Evolutionary conservation across 1,139 yeast genomes (phyloP).

Genomic region (Saccharomyces hybrid): DNA sequence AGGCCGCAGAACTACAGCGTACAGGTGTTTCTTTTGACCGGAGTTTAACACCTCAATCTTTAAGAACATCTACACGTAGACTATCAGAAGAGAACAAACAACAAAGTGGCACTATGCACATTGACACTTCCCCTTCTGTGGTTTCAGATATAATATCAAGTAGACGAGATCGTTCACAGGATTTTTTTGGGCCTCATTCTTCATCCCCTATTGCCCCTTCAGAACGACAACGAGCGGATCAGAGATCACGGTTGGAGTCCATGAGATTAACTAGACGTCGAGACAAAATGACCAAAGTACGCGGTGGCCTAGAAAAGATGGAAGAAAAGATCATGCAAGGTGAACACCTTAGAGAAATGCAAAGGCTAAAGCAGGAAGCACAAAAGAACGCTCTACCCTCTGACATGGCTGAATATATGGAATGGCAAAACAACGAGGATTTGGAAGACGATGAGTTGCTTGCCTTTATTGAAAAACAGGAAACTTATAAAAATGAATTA

Average conservation of each 20-base stretch:
- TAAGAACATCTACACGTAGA: not conserved
- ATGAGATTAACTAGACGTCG: constrained; percentile 7
- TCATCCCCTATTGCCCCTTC: constrained; percentile 6
- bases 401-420: constrained; percentile 15
- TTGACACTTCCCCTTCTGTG: not conserved
- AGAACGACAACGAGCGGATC: not conserved
- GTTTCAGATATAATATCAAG: constrained; percentile 1
- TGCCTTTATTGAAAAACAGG: constrained; percentile 16
- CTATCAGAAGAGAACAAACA: not conserved
- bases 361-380: constrained; percentile 17
- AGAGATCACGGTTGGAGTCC: constrained; percentile 5
- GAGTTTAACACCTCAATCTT: not conserved
- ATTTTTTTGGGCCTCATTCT: not conserved
- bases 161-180: not conserved
- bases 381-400: constrained; percentile 15
- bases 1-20: not conserved
- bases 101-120: not conserved
- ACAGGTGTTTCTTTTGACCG: not conserved
- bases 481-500: constrained; percentile 17
- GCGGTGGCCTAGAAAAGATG: constrained; percentile 25
- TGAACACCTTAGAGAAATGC: constrained; percentile 16
- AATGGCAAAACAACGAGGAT: constrained; percentile 16
- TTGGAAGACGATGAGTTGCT: constrained; percentile 24
- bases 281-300: constrained; percentile 9
- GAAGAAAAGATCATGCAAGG: constrained; percentile 22